Conservation (phyloP, 2,329 filamentous ascomycete species). For the Fragosphaeria purpurea region DNA sequence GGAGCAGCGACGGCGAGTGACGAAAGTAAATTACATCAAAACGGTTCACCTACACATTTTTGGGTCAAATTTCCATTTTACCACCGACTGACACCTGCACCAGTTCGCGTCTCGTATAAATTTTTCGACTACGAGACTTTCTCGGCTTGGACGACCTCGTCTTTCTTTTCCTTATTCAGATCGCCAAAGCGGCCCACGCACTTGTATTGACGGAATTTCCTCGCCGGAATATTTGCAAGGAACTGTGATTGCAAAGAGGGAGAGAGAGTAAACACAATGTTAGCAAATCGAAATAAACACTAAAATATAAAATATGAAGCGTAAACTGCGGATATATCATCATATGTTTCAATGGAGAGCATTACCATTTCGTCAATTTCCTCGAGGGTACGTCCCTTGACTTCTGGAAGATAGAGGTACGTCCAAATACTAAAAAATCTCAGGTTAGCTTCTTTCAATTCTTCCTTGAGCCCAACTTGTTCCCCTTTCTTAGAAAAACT, state of each 20-base stretch:
- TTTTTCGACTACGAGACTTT: not conserved
- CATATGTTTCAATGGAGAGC: not conserved
- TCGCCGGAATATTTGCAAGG: conserved; percentile 28
- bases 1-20: not conserved
- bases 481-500: conserved; percentile 1
- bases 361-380: conserved; percentile 46
- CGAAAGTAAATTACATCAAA: too few species aligned
- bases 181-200: conserved; percentile 12
- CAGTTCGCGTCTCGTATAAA: too few species aligned
- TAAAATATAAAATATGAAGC: too few species aligned
- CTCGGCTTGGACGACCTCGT: conserved; percentile 9
- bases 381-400: conserved; percentile 41
- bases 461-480: too few species aligned
- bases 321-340: too few species aligned
- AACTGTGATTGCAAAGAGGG: conserved; percentile 12
- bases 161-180: conserved; percentile 6
- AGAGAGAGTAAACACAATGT: not conserved
- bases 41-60: too few species aligned
- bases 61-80: too few species aligned
- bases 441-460: too few species aligned
- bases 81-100: too few species aligned
- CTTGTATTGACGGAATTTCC: conserved; percentile 30
- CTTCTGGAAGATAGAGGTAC: conserved; percentile 42
- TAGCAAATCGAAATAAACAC: conserved; percentile 1
- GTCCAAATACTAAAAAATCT: conserved; percentile 22